Base-by-base conservation (phyloP, 495 filamentous ascomycete species). In the Letharia columbiana region DNA sequence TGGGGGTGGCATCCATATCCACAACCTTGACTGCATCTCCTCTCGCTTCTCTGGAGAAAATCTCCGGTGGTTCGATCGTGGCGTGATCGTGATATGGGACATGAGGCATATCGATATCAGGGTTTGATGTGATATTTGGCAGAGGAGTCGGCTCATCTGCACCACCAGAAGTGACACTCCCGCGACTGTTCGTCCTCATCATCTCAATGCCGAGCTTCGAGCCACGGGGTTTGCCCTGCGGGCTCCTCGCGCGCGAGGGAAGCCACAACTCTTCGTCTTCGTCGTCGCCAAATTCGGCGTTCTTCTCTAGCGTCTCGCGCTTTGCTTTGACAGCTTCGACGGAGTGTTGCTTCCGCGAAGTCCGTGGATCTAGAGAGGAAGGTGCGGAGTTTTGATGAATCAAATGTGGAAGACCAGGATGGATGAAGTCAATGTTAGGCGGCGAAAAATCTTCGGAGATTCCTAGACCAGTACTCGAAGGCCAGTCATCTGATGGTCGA, bases 151-250 rank as follows among this genome's bases (percentile, higher is more conserved):
- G 60, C 60, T 66, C 62, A 31, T 71, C 69, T 31, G 66, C 64
- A 18, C 54, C 58, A 40, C 54, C 60, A 63, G 80, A 82, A 52
- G 89, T 85, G 49, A 95, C 84, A 71, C 91, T 96, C 37, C 92
- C 92, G 64, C 91, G 87, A 66, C 90, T 94, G 74, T 96, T 95
- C 33, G 91, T 95, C 28, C 92, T 85, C 90, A 96, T 92, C 92
- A 96, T 96, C 76, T 96, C 92, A 47, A 88, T 90, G 3, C 90
- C 90, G 2, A 96, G 82, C 73, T 96, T 96, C 3, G 91, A 95
- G 40, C 82, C 87, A 35, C 79, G 80, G 41, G 72, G 66, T 28
- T 71, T 67, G 42, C 71, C 73, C 50, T 80, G 79, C 9, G 88
- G 87, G 66, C 83, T 87, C 67, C 81, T 82, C 18, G 83, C 76